Base-by-base conservation (phyloP, 225 moss, liverwort and hornwort species). In the Physcomitrellopsis africana region DNA sequence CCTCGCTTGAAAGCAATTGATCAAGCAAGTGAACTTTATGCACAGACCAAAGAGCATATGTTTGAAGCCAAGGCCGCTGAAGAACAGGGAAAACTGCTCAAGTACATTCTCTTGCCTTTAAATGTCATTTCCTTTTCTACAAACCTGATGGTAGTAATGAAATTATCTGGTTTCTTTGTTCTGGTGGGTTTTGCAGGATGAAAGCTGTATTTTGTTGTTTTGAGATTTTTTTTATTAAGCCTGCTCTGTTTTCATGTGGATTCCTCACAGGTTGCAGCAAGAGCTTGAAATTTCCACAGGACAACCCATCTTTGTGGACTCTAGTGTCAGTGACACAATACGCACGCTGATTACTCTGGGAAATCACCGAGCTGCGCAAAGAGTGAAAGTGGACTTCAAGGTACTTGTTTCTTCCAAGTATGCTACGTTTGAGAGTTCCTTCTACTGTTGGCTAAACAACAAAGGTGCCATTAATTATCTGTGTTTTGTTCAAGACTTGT, bases 271-370 rank as follows among this genome's bases (percentile, higher is more conserved):
- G 80, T 83, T 86, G 85, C 99, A 99, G 81, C 93, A 93, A 72
- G 95, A 99, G 51, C 81, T 93, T 68, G 99, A 99, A 87, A 92
- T 87, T 26, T 92, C 93, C 32, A 99, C 99, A 32, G 95, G 99
- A 47, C 93, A 93, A 72, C 80, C 86, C 19, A 92, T 91, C 58
- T 99, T 99, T 83, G 95, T 99, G 70, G 95, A 99, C 75, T 99
- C 99, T 18, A 99, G 99, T 81, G 86, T 99, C 51, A 95, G 93
- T 87, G 99, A 95, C 73, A 95, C 99, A 43, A 89, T 99, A 61
- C 93, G 93, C 60, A 99, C 99, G 41, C 86, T 93, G 37, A 95
- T 99, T 72, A 92, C 92, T 8, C 66, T 99, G 75, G 95, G 95
- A 55, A 95, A 99, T 80, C 84, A 95, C 82, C 76, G 80, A 46